phyloP scores from a whole-genome alignment of 1,284 basidiomycete species.

The Cutaneotrichosporon cavernicola region DNA sequence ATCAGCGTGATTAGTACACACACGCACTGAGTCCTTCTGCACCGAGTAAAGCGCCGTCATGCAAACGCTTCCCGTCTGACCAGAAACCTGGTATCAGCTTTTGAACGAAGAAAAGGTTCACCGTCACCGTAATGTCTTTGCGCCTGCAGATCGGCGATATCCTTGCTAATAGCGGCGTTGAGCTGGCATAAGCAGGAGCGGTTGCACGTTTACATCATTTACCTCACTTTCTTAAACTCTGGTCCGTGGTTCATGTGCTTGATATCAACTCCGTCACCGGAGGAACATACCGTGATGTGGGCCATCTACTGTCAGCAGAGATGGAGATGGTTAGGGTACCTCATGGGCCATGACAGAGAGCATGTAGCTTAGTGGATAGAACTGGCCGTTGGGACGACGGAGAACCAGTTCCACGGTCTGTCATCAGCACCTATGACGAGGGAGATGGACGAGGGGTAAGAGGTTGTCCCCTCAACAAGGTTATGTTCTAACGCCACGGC shows the following conservation, averaged over 20 bases:
- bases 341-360: slow-evolving; percentile 53
- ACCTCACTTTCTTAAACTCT: slow-evolving; percentile 46
- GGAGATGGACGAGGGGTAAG: background rate
- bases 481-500: too few species aligned
- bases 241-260: slow-evolving; percentile 54
- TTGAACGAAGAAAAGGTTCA: slow-evolving; percentile 15
- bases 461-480: too few species aligned
- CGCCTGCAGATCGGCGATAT: slow-evolving; percentile 42
- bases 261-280: background rate
- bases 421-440: background rate
- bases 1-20: background rate
- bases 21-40: slow-evolving; percentile 41
- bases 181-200: slow-evolving; percentile 29
- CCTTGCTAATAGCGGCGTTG: slow-evolving; percentile 46
- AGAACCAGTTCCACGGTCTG: slow-evolving; percentile 52
- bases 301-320: slow-evolving; percentile 42
- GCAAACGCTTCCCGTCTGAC: slow-evolving; percentile 46
- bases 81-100: slow-evolving; percentile 39
- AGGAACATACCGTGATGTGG: slow-evolving; percentile 43
- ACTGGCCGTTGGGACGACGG: slow-evolving; percentile 44
- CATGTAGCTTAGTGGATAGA: slow-evolving; percentile 48
- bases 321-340: slow-evolving; percentile 27
- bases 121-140: slow-evolving; percentile 52
- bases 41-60: slow-evolving; percentile 43
- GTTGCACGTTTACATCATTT: background rate